Percentiles rank a stretch among this genome's conserved stretches.
phyloP scores from a whole-genome alignment of 2,329 filamentous ascomycete genomes.

The Blastomyces silverae region DNA sequence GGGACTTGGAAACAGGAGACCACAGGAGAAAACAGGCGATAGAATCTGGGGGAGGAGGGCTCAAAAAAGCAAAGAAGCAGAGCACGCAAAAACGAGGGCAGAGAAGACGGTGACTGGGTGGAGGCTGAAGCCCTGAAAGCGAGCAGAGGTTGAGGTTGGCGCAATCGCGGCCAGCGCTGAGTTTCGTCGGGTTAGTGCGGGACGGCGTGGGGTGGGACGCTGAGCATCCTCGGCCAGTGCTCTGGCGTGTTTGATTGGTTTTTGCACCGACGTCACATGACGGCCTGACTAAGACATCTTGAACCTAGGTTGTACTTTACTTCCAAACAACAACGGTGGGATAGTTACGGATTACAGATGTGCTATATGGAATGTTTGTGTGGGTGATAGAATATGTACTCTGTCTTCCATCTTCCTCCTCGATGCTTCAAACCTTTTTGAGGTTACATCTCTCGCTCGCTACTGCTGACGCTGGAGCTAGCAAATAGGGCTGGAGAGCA shows the following conservation, averaged over 20 bases:
- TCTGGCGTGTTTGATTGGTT: not conserved
- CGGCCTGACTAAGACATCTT: not conserved
- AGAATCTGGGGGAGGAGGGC: conserved; percentile 5
- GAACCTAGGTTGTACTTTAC: too few species aligned
- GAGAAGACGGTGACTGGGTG: not conserved
- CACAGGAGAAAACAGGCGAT: not conserved
- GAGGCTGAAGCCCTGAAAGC: not conserved
- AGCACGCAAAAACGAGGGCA: not conserved
- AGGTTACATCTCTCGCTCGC: not conserved
- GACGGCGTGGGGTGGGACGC: not conserved
- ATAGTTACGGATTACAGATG: too few species aligned
- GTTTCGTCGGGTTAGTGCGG: not conserved
- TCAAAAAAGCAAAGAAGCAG: conserved; percentile 1
- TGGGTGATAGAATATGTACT: too few species aligned
- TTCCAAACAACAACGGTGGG: too few species aligned
- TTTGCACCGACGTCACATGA: not conserved
- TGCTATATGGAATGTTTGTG: too few species aligned
- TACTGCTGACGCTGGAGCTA: not conserved
- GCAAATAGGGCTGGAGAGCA: not conserved
- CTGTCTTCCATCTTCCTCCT: not conserved
- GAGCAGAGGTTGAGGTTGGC: not conserved
- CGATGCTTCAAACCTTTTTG: not conserved
- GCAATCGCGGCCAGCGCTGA: too few species aligned
- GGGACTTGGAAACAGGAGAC: not conserved
- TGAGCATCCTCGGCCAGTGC: too few species aligned